Evolutionary conservation across 352 stramenopile genomes (phyloP), one percentile per base, ranked within the genome.

Genomic region (Aphanomyces astaci): DNA sequence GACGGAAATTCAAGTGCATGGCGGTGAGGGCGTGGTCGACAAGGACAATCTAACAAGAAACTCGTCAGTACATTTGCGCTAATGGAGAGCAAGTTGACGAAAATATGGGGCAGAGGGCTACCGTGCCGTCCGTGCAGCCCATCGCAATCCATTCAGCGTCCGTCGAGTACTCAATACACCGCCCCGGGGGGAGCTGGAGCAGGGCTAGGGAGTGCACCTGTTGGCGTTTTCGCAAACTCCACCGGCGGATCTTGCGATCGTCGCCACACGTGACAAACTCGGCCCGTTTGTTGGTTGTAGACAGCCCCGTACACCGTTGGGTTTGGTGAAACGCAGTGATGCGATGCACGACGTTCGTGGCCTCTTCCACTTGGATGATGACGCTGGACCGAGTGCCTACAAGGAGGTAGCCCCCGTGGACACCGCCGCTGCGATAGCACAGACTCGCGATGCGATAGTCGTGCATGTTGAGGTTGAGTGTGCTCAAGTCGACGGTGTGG

Each of bases 381-480:
- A 84, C 78, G 7, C 80, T 78, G 15, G 49, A 72, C 24, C 81
- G 76, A 27, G 85, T 92, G 0, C 78, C 82, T 1, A 91, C 77
- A 10, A 90, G 67, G 39, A 91, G 62, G 7, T 51, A 32, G 2
- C 62, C 62, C 15, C 28, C 11, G 83, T 4, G 72, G 75, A 52
- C 77, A 76, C 1, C 69, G 70, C 1, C 60, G 0, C 77, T 73
- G 64, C 90, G 80, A 54, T 94, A 94, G 28, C 79, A 79, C 22
- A 94, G 62, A 4, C 78, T 86, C n/a, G 78, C 75, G 28, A 94
- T 78, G 24, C 82, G 84, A 46, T 90, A 84, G 57, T 90, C 82
- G 36, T 90, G 81, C 0, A 76, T 28, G 7, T 57, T 56, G 0
- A 62, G 31, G 32, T 56, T 43, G 30, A 64, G 62, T 25, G 59